Evolutionary conservation across 2,329 filamentous ascomycete species (phyloP).

Genomic region (Colletotrichum destructivum): DNA sequence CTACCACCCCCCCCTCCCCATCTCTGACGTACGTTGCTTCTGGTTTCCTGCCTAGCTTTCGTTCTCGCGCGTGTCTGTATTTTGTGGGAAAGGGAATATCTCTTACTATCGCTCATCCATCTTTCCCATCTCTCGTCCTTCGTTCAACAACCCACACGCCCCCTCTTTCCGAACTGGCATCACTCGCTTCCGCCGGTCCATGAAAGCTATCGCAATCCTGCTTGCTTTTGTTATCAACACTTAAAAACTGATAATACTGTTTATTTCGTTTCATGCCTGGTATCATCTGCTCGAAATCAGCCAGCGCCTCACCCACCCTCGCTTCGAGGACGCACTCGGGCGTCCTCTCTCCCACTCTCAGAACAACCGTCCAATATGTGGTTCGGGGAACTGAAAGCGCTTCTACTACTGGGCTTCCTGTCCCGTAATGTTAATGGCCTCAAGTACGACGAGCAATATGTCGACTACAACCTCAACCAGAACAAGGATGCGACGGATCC

Average conservation of each 20-base stretch:
- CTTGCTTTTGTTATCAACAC: constrained; percentile 14
- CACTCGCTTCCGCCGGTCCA: constrained; percentile 39
- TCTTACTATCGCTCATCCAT: not conserved
- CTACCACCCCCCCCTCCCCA: constrained; percentile 10
- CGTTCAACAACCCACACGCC: constrained; percentile 22
- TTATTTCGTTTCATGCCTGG: not conserved
- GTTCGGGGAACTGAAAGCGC: constrained; percentile 33
- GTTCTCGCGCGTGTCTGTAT: constrained; percentile 31
- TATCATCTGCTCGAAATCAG: constrained; percentile 27
- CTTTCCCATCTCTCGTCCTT: constrained; percentile 35
- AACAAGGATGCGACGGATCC: constrained; percentile 69
- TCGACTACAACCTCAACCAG: constrained; percentile 73
- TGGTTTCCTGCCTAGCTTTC: constrained; percentile 34
- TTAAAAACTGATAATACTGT: constrained; percentile 11
- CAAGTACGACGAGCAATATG: constrained; percentile 47
- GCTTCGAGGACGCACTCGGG: constrained; percentile 39
- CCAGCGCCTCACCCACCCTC: constrained; percentile 25
- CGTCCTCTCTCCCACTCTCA: constrained; percentile 29
- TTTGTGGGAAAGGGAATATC: constrained; percentile 36
- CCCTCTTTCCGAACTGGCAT: constrained; percentile 23
- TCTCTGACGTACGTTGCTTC: constrained; percentile 41
- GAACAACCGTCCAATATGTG: constrained; percentile 37
- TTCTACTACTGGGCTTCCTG: constrained; percentile 38
- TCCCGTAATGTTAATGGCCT: constrained; percentile 45
- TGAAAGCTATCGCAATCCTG: constrained; percentile 19